Evolutionary conservation across 2,329 filamentous ascomycete genomes (phyloP), one percentile per base, ranked within the genome.

Genomic region (Amauroascus niger): DNA sequence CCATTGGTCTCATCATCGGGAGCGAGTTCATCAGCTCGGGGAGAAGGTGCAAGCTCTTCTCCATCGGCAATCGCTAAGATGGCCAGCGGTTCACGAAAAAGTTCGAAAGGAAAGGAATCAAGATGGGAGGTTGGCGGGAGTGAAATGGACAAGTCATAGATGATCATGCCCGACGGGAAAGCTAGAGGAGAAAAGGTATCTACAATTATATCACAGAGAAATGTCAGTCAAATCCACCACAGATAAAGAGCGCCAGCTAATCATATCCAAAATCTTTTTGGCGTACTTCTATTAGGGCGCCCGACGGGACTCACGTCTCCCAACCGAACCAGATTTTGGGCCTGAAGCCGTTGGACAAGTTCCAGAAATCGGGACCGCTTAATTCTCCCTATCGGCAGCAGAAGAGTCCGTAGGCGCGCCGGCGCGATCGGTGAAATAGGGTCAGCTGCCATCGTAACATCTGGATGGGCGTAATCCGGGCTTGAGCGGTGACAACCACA

Each of bases 141-240:
- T 63, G 88, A 84, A 57, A 87, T 88, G 55, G 86, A 83, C 58
- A 96, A 79, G 67, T 95, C 86, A 76, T 93, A 96, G 63, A 96
- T 79, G 57, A 97, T 85, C 64, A 84, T 83, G 57, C 91, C 91
- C 61, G 83, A 80, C 9, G 88, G 89, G 69, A 93, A 95, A 13
- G 86, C 87, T 63, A 93, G 75, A 39, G 91, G 91, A 55, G 88
- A 95, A 71, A 97, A 96, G 83, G 93, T 90, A 70, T 88, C 89
- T 95, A 68, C 51, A 57, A n/a, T 26, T 24, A 13, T 20, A 37
- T n/a, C n/a, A n/a, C n/a, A n/a, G n/a, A 9, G 16, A 3, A 16
- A n/a, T 6, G 37, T 53, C 41, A 48, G 35, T 32, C 6, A 20
- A 32, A 41, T 32, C 1, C n/a, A 18, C 51, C 20, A 7, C 30